These are phyloP conservation scores for Oropetium thomaeum DNA, from an alignment of 176 grass and related monocot genomes.

Conservation along the genomic window DNA sequence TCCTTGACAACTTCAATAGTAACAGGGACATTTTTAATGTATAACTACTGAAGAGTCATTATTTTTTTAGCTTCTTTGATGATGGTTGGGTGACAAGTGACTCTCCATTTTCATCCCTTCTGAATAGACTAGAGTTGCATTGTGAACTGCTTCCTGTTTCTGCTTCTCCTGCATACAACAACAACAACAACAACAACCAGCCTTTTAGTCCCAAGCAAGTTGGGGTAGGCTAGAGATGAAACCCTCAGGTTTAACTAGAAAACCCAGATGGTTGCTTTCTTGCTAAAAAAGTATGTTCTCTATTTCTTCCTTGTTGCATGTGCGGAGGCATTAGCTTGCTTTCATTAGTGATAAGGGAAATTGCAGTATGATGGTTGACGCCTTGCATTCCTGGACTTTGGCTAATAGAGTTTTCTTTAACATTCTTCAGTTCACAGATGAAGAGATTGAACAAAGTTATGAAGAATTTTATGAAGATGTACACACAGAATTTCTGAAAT, in stretches of 20 bases:
- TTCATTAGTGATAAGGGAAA: neutral
- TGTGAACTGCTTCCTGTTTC: neutral
- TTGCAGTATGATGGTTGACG: slow-evolving; percentile 5
- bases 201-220: too few species aligned
- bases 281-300: neutral
- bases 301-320: neutral
- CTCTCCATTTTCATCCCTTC: slow-evolving; percentile 30
- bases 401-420: slow-evolving; percentile 39
- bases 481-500: slow-evolving; percentile 97
- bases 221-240: too few species aligned
- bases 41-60: slow-evolving; percentile 45
- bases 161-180: too few species aligned
- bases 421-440: slow-evolving; percentile 81
- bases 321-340: neutral
- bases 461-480: slow-evolving; percentile 99
- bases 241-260: too few species aligned
- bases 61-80: slow-evolving; percentile 36
- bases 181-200: too few species aligned
- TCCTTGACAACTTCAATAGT: slow-evolving; percentile 74
- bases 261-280: too few species aligned
- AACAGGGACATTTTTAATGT: slow-evolving; percentile 30
- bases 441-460: slow-evolving; percentile 85
- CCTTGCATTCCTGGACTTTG: slow-evolving; percentile 12
- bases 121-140: slow-evolving; percentile 6
- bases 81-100: slow-evolving; percentile 63